phyloP scores from a whole-genome alignment of 164 flowering plant genomes.

The Pachysandra terminalis region DNA sequence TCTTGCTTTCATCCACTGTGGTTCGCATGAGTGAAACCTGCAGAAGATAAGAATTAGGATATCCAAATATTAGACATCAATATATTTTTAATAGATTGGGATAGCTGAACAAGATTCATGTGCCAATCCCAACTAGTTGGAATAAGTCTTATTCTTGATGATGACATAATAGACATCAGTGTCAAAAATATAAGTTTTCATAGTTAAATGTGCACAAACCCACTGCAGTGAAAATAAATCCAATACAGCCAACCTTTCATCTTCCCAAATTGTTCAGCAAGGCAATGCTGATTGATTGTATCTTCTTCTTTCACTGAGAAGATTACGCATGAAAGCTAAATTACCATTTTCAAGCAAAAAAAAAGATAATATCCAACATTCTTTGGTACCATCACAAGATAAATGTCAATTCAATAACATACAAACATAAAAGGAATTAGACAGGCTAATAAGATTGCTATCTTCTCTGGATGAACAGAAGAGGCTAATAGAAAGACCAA shows the following conservation, averaged over 20 bases:
- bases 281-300: not conserved
- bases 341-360: not conserved
- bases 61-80: not conserved
- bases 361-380: not conserved
- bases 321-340: not conserved
- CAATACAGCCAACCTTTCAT: not conserved
- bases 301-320: not conserved
- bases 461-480: not conserved
- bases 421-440: not conserved
- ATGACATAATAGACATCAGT: not conserved
- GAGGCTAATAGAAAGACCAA: not conserved
- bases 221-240: not conserved
- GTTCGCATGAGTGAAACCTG: constrained; percentile 91
- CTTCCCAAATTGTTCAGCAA: constrained; percentile 6
- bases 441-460: not conserved
- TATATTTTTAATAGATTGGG: not conserved
- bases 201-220: constrained; percentile 6
- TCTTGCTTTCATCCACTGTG: constrained; percentile 73
- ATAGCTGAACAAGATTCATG: too few relatives aligned
- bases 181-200: not conserved
- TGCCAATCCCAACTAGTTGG: too few relatives aligned
- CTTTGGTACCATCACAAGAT: not conserved
- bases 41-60: constrained; percentile 9
- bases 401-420: not conserved
- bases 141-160: too few relatives aligned